Evolutionary conservation across 768 basidiomycete species (phyloP).

Genomic region (Phlebiopsis gigantea): DNA sequence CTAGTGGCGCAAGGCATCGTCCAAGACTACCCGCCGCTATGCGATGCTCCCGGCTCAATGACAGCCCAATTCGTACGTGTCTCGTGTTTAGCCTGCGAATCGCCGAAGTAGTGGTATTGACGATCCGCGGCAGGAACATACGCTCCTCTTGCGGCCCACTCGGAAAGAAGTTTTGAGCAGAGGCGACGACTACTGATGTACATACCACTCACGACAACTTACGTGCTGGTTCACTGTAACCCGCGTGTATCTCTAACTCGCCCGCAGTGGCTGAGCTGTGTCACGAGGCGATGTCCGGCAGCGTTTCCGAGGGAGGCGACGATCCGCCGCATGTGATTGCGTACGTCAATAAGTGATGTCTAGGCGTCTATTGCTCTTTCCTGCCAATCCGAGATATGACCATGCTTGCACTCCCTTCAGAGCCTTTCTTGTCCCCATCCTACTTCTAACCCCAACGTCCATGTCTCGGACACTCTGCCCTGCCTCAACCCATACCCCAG

Average conservation of each 20-base stretch:
- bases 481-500: neutral
- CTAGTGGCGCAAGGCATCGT: constrained; percentile 87
- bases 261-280: neutral
- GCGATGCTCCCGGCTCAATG: constrained; percentile 81
- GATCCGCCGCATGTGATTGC: neutral
- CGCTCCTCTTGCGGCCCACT: constrained; percentile 78
- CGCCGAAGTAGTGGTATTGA: neutral
- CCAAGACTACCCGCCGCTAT: constrained; percentile 88
- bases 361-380: neutral
- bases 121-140: constrained; percentile 61
- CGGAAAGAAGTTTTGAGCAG: constrained; percentile 82
- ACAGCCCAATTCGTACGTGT: constrained; percentile 84
- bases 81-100: neutral
- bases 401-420: neutral
- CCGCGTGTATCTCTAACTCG: neutral
- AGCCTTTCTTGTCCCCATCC: neutral
- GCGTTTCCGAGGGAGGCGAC: too few species aligned
- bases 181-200: constrained; percentile 81
- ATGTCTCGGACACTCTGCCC: neutral
- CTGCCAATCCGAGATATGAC: neutral
- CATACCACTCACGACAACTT: constrained; percentile 9
- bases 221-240: neutral
- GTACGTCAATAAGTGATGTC: neutral
- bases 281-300: neutral
- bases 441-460: neutral